Evolutionary conservation across 2,329 filamentous ascomycete genomes (phyloP), one percentile per base, ranked within the genome.

Genomic region (Daldinia sp.): DNA sequence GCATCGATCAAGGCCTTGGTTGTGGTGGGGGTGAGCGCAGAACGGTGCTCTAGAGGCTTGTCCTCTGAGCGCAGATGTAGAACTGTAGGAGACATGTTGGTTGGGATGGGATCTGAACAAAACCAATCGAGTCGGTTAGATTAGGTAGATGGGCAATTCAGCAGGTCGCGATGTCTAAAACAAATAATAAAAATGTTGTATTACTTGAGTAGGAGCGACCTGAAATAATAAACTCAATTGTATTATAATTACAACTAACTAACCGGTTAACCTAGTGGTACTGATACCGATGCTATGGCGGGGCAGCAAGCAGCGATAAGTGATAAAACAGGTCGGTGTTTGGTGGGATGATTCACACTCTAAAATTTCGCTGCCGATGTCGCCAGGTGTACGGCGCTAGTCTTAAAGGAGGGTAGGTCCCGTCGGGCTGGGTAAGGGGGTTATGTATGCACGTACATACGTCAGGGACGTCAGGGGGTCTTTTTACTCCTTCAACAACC

Each of bases 1-100:
- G 88, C 88, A 66, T 90, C 84, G 55, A 91, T 79, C 54, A 92
- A 83, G 53, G 82, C 81, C 77, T 88, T 87, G 68, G 84, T 79
- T 4, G 77, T 78, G 23, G 72, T 70, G 23, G 77, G 77, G 9
- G 78, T 74, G 53, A 76, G 65, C 10, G 55, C 74, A 61, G 83
- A 83, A 61, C 84, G 82, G 72, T 83, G 83, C 77, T 86, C 83
- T 61, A 83, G 79, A 60, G 82, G 82, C 82, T 87, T 87, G 70
- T 83, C 83, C 77, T 87, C 85, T 63, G 85, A 82, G 64, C 85
- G 83, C 64, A 87, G 79, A 73, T 84, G 86, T 69, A 86, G 78
- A 61, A 77, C 67, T 50, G 76, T 78, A 60, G 76, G 73, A 56
- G 76, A 73, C 70, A 71, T 74, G 2, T 51, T 63, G 54, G n/a